Evolutionary conservation across 768 basidiomycete genomes (phyloP).

Genomic region (Tulasnella sp.): DNA sequence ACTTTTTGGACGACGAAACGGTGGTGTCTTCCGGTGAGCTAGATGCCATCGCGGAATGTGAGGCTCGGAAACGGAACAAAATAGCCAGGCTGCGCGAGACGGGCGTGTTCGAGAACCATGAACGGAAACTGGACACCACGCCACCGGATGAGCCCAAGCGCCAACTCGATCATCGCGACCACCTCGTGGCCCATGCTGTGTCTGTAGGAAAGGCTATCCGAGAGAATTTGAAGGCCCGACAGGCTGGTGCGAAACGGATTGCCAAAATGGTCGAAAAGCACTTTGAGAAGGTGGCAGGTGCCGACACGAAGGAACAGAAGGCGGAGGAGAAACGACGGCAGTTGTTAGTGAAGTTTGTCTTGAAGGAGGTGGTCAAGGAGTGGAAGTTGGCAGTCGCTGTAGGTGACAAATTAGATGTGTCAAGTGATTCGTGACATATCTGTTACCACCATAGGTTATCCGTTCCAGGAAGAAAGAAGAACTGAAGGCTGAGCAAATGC

Average conservation of each 20-base stretch:
- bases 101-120: slow-evolving; percentile 36
- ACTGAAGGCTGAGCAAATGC: slow-evolving; percentile 63
- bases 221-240: slow-evolving; percentile 30
- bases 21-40: slow-evolving; percentile 31
- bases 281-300: slow-evolving; percentile 57
- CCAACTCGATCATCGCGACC: slow-evolving; percentile 26
- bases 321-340: slow-evolving; percentile 58
- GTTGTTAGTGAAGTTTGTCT: slow-evolving; percentile 55
- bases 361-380: slow-evolving; percentile 55
- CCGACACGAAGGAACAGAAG: slow-evolving; percentile 43
- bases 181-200: slow-evolving; percentile 27
- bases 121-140: slow-evolving; percentile 20
- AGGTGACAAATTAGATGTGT: slow-evolving; percentile 25
- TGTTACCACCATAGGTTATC: slow-evolving; percentile 40
- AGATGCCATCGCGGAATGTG: slow-evolving; percentile 30
- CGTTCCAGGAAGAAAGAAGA: slow-evolving; percentile 53
- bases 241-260: slow-evolving; percentile 36
- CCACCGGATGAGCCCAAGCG: slow-evolving; percentile 20
- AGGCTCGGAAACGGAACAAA: slow-evolving; percentile 35
- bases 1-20: slow-evolving; percentile 33
- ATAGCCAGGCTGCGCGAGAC: slow-evolving; percentile 35
- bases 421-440: background rate
- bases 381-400: slow-evolving; percentile 86
- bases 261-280: slow-evolving; percentile 56
- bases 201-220: slow-evolving; percentile 26